Conservation (phyloP, 2,329 filamentous ascomycete species). For the Sclerotinia nivalis region DNA sequence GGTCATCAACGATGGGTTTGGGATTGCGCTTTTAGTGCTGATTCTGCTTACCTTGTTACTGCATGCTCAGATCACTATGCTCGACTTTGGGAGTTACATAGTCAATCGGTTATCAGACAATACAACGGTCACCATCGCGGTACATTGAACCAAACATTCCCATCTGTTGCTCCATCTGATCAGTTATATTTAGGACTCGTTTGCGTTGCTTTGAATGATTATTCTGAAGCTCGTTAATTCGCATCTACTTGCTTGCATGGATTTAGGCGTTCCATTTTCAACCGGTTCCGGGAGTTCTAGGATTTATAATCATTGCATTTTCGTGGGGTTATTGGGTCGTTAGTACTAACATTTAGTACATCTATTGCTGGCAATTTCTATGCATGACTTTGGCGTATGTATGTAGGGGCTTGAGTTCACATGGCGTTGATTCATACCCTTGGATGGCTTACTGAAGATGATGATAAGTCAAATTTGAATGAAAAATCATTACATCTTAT, state of each 20-base stretch:
- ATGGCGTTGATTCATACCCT: constrained; percentile 17
- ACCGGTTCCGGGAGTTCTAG: constrained; percentile 16
- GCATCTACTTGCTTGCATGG: background rate
- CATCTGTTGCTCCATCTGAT: background rate
- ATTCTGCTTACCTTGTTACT: constrained; percentile 72
- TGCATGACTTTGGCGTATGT: constrained; percentile 12
- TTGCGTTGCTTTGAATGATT: constrained; percentile 72
- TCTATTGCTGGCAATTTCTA: background rate
- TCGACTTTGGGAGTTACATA: constrained; percentile 69
- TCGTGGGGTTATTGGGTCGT: background rate
- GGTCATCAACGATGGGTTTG: constrained; percentile 77
- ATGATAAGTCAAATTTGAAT: background rate
- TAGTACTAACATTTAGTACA: background rate
- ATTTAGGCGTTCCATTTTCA: constrained; percentile 16
- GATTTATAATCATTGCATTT: background rate
- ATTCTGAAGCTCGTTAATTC: constrained; percentile 41
- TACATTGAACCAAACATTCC: constrained; percentile 41
- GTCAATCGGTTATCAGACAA: constrained; percentile 69
- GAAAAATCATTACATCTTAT: background rate
- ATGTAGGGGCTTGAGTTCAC: background rate
- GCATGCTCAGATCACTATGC: constrained; percentile 75
- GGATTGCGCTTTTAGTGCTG: constrained; percentile 76
- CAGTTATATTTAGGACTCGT: constrained; percentile 44
- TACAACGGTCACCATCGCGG: constrained; percentile 76
- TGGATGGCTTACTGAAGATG: background rate